Evolutionary conservation across 192 early-diverging fungal species (phyloP), one percentile per base, ranked within the genome.

Genomic region (Anaeromyces robustus): DNA sequence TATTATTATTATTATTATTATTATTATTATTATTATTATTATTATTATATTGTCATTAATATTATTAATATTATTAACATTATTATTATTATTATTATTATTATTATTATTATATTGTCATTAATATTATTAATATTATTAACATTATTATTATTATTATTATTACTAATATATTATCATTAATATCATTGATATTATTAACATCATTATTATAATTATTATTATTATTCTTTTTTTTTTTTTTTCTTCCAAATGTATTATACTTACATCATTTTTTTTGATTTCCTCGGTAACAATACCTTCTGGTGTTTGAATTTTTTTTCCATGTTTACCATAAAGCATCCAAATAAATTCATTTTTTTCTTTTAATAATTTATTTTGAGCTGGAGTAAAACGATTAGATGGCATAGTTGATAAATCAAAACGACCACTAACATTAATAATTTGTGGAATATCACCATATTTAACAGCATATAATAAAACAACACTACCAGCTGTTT

Each of bases 351-450:
- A 88, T 59, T 80, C 83, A 19, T 89, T 89, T 3, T 85, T 77
- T 14, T 77, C 79, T 59, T 84, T 52, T 22, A 91, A 78, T 29
- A 79, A 31, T 30, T 80, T 77, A 77, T 84, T 68, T 30, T 90
- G 87, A 22, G 89, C 83, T 17, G 80, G 77, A 4, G 80, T 88
- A 83, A 89, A 91, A 5, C 89, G 85, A 32, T 80, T 80, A 5
- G 83, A 79, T 28, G 87, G 83, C 6, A 86, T 84, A 39, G 83
- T 83, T 0, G 85, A 84, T 80, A 89, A 82, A 82, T 86, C 86
- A 80, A 85, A 91, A 29, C 90, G 85, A 30, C 84, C 88, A 17
- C 89, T 86, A 26, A 91, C 52, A 29, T 81, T 84, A 12, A 91
- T 43, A 28, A 91, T 29, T 9, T 88, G 78, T 31, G 83, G 84